phyloP scores from a whole-genome alignment of 768 basidiomycete species.

The Hydnum rufescens region DNA sequence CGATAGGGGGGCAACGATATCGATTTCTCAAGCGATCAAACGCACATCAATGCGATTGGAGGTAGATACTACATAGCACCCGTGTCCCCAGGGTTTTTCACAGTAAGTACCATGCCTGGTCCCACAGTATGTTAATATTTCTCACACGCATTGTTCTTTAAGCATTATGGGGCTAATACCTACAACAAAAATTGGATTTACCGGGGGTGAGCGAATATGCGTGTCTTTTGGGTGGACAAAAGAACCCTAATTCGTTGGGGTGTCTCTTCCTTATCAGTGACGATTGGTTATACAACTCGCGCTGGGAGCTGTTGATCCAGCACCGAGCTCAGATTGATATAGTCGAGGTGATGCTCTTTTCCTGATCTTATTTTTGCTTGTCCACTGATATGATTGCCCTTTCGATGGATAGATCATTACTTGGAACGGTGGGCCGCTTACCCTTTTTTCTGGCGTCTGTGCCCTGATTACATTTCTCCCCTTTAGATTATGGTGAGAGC shows the following conservation, averaged over 20 bases:
- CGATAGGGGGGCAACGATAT: slow-evolving; percentile 10
- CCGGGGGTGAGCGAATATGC: not conserved
- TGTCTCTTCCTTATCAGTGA: slow-evolving; percentile 14
- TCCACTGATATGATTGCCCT: too few species aligned
- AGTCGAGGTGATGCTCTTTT: slow-evolving; percentile 12
- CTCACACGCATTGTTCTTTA: not conserved
- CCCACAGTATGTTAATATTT: too few species aligned
- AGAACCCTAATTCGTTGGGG: not conserved
- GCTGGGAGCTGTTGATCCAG: slow-evolving; percentile 18
- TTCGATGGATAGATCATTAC: slow-evolving; percentile 14
- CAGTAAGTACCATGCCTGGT: slow-evolving; percentile 17
- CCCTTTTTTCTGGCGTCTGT: not conserved
- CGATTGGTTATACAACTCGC: slow-evolving; percentile 18
- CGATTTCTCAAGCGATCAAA: slow-evolving; percentile 12
- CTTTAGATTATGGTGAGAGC: slow-evolving; percentile 37
- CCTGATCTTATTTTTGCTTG: not conserved
- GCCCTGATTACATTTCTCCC: not conserved
- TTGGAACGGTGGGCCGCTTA: slow-evolving; percentile 19
- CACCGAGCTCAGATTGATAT: slow-evolving; percentile 18
- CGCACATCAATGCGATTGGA: slow-evolving; percentile 10
- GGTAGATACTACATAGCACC: slow-evolving; percentile 28
- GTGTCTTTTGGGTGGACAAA: not conserved
- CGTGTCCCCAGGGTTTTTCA: slow-evolving; percentile 62
- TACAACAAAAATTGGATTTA: slow-evolving; percentile 44
- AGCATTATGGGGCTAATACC: slow-evolving; percentile 42